Evolutionary conservation across 345 rosid species (phyloP), one percentile per base, ranked within the genome.

Genomic region (Boechera stricta): DNA sequence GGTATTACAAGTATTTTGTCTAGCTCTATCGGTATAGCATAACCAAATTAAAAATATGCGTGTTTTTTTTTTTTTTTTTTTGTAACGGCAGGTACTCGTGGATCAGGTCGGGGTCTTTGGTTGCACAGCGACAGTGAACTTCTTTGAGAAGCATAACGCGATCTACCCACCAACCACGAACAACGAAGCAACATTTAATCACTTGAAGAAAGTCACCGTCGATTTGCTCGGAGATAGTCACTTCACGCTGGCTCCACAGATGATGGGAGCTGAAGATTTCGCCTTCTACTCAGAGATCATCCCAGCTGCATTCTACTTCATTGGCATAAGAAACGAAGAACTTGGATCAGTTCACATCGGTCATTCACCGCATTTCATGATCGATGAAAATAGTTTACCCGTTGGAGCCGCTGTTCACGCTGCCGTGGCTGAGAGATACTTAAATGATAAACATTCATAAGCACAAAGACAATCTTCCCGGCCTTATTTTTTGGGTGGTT

Each of bases 241-340:
- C 60, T 91, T 90, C 71, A 81, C 82, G 49, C 80, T 85, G 63
- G 91, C 90, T 18, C 91, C 86, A 10, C 92, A 92, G 0, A 82
- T 89, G 86, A 93, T 93, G 98, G 98, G 96, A 15, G 96, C 98
- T 0, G 98, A 93, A 82, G 98, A 93, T 78, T 93, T 91, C 72
- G 85, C 96, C 15, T 93, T 93, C 72, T 93, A 88, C 83, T 74
- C 97, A 2, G 81, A 88, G 73, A 77, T 81, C 15, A 85, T 88
- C 38, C 97, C 97, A 0, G 88, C 92, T 2, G 90, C 96, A 8
- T 91, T 93, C 77, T 93, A 82, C 79, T 91, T 88, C 79, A 83
- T 93, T 15, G 97, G 98, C n/a, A 82, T 91, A 10, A 80, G 91
- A 79, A 93, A 91, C 53, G 96, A 93, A 75, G 78, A 88, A 2